Evolutionary conservation across 164 flowering plant species (phyloP).

Genomic region (Aristolochia fimbriata): DNA sequence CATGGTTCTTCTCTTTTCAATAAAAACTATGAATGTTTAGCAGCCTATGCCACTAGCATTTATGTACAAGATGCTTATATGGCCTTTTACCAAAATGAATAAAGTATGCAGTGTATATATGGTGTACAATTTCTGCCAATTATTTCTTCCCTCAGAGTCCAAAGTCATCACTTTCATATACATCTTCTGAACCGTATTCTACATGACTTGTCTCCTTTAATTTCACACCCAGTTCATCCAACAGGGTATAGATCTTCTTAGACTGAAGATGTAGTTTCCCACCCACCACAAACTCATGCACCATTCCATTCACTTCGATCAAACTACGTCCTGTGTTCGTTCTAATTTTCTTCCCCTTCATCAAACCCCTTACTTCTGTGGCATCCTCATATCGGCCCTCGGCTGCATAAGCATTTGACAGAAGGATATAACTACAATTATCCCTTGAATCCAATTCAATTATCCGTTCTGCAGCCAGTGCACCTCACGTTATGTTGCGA

Average conservation of each 20-base stretch:
- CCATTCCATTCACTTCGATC: constrained; percentile 53
- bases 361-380: constrained; percentile 30
- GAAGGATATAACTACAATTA: constrained; percentile 34
- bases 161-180: constrained; percentile 2
- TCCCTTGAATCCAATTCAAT: constrained; percentile 34
- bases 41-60: no score
- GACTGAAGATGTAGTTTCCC: constrained; percentile 37
- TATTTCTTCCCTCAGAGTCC: background rate
- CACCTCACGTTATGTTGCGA: constrained; percentile 42
- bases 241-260: constrained; percentile 28
- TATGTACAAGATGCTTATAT: no score
- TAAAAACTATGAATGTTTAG: no score
- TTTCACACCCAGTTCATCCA: constrained; percentile 20
- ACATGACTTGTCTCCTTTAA: constrained; percentile 11
- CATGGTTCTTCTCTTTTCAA: no score
- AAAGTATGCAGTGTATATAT: no score
- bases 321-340: constrained; percentile 65
- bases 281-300: constrained; percentile 62
- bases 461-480: constrained; percentile 33
- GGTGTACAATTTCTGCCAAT: no score
- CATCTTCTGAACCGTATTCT: background rate
- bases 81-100: no score
- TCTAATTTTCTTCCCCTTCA: constrained; percentile 33
- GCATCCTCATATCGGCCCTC: constrained; percentile 36
- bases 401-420: constrained; percentile 54